A percentile compares a stretch with the other conserved stretches of the same genome.
phyloP scores from a whole-genome alignment of 2,329 filamentous ascomycete species.

The Huntiella moniliformis region DNA sequence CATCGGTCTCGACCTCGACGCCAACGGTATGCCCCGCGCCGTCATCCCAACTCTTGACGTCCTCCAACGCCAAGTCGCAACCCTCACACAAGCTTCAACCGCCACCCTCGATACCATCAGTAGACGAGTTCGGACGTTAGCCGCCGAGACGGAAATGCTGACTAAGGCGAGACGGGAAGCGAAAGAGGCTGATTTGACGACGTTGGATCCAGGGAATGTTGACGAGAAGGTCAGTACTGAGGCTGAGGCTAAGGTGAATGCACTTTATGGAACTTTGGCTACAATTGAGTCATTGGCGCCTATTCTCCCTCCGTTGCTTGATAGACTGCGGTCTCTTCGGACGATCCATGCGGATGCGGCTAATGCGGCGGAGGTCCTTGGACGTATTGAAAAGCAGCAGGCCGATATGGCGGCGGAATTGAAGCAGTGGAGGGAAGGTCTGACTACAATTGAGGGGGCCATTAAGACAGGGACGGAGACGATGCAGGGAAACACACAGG shows the following conservation, averaged over 20 bases:
- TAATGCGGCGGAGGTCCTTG: slow-evolving; percentile 57
- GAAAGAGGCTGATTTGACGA: slow-evolving; percentile 37
- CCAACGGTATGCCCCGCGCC: slow-evolving; percentile 40
- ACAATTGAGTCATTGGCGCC: slow-evolving; percentile 78
- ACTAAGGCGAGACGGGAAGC: slow-evolving; percentile 45
- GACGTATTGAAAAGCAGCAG: slow-evolving; percentile 61
- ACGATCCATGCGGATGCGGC: slow-evolving; percentile 77
- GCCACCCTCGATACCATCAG: slow-evolving; percentile 55
- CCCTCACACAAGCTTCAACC: slow-evolving; percentile 53
- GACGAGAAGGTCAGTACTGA: slow-evolving; percentile 34
- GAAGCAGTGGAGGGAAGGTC: slow-evolving; percentile 63
- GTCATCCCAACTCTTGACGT: slow-evolving; percentile 67
- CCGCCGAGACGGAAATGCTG: slow-evolving; percentile 52
- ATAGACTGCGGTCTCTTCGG: slow-evolving; percentile 65
- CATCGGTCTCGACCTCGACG: slow-evolving; percentile 41
- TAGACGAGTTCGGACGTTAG: slow-evolving; percentile 49
- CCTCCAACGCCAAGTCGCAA: slow-evolving; percentile 62
- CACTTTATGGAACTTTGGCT: slow-evolving; percentile 71
- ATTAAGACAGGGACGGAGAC: slow-evolving; percentile 50
- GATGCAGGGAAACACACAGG: slow-evolving; percentile 61
- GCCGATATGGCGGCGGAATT: slow-evolving; percentile 69
- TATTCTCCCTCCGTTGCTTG: slow-evolving; percentile 65
- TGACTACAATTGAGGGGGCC: slow-evolving; percentile 59
- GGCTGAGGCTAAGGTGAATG: slow-evolving; percentile 72
- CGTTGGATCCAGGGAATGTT: slow-evolving; percentile 20